Conservation (phyloP, 176 grass and related monocot species). For the Secale cereale region DNA sequence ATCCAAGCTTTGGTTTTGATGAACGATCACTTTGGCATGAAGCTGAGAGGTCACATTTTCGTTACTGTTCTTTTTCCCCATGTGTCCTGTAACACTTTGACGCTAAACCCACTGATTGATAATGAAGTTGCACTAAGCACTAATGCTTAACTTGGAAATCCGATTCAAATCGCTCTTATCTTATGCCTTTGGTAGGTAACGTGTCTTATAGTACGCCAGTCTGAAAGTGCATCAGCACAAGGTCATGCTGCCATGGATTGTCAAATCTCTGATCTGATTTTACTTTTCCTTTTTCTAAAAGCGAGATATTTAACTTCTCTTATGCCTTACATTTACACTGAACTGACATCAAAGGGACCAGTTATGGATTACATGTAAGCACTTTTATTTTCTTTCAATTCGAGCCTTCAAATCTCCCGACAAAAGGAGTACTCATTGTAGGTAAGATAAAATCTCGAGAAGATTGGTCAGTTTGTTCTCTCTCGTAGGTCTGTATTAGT, state of each 20-base stretch:
- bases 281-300: conserved; percentile 1
- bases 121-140: neutral
- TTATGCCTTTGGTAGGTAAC: conserved; percentile 1
- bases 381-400: conserved; percentile 23
- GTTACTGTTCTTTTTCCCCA: conserved; percentile 9
- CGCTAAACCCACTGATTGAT: neutral
- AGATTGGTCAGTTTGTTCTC: conserved; percentile 6
- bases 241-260: neutral
- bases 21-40: conserved; percentile 2
- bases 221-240: neutral
- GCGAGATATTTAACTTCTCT: neutral
- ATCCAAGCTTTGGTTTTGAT: conserved; percentile 22
- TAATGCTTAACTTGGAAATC: conserved; percentile 12
- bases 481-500: neutral
- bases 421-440: neutral
- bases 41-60: conserved; percentile 4
- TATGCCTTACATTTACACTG: conserved; percentile 16
- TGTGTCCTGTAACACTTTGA: neutral
- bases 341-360: conserved; percentile 19
- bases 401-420: conserved; percentile 2
- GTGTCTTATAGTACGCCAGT: neutral
- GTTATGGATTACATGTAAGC: conserved; percentile 31
- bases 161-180: neutral
- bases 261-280: conserved; percentile 6
- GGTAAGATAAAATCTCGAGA: neutral